Percentiles rank a stretch among this genome's conserved stretches.
phyloP scores from a whole-genome alignment of 2,329 filamentous ascomycete species.

The Pyricularia sp. region DNA sequence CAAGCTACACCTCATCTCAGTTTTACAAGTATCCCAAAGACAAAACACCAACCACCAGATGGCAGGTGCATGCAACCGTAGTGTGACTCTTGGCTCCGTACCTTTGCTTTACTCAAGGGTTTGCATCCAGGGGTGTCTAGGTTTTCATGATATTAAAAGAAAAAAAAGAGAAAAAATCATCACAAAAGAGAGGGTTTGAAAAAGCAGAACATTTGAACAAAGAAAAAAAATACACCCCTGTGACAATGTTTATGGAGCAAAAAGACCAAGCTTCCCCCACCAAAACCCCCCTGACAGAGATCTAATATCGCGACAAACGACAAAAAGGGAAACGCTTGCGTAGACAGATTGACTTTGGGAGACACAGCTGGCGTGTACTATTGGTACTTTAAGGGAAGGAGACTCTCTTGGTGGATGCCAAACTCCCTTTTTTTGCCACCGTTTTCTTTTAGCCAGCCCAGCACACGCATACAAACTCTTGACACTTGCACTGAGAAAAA shows the following conservation, averaged over 20 bases:
- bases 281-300: background rate
- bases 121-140: background rate
- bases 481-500: too few species aligned
- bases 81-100: too few species aligned
- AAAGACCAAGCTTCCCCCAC: background rate
- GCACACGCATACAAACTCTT: background rate
- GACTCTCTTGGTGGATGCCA: background rate
- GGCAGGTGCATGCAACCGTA: background rate
- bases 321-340: background rate
- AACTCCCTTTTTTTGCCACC: background rate
- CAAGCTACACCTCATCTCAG: background rate
- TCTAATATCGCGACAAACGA: background rate
- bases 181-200: too few species aligned
- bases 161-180: too few species aligned
- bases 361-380: too few species aligned
- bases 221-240: background rate
- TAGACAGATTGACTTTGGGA: background rate
- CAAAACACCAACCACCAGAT: background rate
- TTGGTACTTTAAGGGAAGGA: background rate
- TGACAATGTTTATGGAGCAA: background rate
- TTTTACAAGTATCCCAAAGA: background rate
- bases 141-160: background rate
- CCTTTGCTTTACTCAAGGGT: background rate
- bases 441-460: background rate
- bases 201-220: background rate